Evolutionary conservation across 2,329 filamentous ascomycete genomes (phyloP).

Genomic region (Colletotrichum sojae): DNA sequence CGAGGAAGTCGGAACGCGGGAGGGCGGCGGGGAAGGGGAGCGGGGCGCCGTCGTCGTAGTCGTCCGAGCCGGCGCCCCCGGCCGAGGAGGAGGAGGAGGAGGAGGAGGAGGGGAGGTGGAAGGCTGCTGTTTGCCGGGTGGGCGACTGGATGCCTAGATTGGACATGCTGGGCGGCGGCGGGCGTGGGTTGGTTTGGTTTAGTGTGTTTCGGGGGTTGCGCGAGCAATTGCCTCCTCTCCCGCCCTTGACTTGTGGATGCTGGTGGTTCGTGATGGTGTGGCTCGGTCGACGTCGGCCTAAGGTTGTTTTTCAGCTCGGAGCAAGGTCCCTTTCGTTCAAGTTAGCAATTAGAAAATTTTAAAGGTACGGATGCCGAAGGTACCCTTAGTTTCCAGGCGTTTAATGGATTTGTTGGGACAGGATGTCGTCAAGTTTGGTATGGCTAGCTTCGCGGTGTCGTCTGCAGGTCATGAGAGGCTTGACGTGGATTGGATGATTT

Average conservation of each 20-base stretch:
- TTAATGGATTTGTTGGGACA: constrained; percentile 22
- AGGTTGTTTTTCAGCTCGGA: constrained; percentile 25
- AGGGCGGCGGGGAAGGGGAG: constrained; percentile 92
- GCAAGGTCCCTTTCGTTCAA: constrained; percentile 3
- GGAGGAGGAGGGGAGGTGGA: constrained; percentile 59
- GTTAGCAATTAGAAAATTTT: neutral
- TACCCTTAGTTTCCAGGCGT: neutral
- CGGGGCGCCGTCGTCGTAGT: constrained; percentile 70
- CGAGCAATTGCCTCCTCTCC: constrained; percentile 33
- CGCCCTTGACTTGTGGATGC: neutral
- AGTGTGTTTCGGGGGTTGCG: constrained; percentile 33
- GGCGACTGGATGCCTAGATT: constrained; percentile 44
- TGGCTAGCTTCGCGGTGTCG: neutral
- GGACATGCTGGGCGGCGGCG: constrained; percentile 41
- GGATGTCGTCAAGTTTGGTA: constrained; percentile 7
- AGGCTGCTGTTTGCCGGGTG: constrained; percentile 45
- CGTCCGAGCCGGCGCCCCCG: constrained; percentile 50
- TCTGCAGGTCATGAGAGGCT: constrained; percentile 4
- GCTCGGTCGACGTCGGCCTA: constrained; percentile 35
- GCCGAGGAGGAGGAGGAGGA: constrained; percentile 56
- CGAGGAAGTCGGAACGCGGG: constrained; percentile 85
- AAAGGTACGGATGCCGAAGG: neutral
- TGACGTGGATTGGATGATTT: constrained; percentile 17
- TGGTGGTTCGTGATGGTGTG: neutral
- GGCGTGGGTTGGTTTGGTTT: neutral